Percentiles rank a stretch among this genome's conserved stretches.
phyloP scores from a whole-genome alignment of 2,329 filamentous ascomycete species.

The Pyrenochaeta sp. region DNA sequence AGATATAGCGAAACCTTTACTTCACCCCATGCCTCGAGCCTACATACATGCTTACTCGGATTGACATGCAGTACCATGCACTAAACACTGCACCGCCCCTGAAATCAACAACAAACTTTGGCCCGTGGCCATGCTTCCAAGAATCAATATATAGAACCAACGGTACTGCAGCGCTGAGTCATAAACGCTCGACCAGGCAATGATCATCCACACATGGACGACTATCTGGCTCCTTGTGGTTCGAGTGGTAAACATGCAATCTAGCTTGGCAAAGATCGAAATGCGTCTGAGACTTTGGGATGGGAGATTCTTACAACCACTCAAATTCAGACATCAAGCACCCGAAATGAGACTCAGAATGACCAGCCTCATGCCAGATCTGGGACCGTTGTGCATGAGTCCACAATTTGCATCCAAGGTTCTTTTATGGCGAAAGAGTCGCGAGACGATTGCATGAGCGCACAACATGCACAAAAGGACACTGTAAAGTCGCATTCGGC shows the following conservation, averaged over 20 bases:
- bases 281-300: neutral
- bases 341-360: neutral
- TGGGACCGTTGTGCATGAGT: conserved; percentile 1
- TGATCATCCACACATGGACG: conserved; percentile 6
- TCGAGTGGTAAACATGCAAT: conserved; percentile 1
- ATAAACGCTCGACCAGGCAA: conserved; percentile 7
- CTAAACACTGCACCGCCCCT: conserved; percentile 9
- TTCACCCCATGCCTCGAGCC: neutral
- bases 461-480: conserved; percentile 11
- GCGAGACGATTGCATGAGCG: conserved; percentile 12
- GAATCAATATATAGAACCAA: conserved; percentile 10
- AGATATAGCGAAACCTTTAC: neutral
- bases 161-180: conserved; percentile 4
- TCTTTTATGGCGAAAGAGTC: conserved; percentile 4
- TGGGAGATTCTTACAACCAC: neutral
- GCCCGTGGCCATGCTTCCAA: conserved; percentile 3
- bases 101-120: conserved; percentile 10
- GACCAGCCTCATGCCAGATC: neutral
- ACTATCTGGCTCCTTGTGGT: conserved; percentile 6
- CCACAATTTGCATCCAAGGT: conserved; percentile 12
- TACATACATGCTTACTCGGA: conserved; percentile 6
- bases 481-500: conserved; percentile 20
- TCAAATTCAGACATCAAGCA: neutral
- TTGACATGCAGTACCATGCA: conserved; percentile 10
- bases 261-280: conserved; percentile 2